Percentiles rank a stretch among this genome's conserved stretches.
These are phyloP conservation scores for Holtermannia corniformis DNA, from an alignment of 768 basidiomycete species.

Conservation along the genomic window DNA sequence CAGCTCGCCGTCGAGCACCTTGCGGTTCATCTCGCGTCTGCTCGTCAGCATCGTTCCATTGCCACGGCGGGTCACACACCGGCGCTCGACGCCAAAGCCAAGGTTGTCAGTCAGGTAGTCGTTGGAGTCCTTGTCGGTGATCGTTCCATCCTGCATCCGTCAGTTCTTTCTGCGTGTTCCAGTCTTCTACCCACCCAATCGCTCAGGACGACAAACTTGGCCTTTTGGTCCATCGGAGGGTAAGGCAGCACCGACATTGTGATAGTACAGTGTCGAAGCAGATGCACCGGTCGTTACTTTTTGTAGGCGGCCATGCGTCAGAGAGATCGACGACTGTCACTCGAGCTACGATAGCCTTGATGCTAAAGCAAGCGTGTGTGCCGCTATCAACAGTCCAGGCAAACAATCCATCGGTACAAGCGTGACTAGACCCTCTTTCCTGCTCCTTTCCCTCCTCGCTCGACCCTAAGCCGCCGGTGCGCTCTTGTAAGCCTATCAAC, in stretches of 20 bases:
- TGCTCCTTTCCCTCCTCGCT: neutral
- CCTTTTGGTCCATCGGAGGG: slow-evolving; percentile 67
- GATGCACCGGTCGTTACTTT: too few species aligned
- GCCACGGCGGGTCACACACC: slow-evolving; percentile 37
- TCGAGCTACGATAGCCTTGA: too few species aligned
- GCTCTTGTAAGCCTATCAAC: slow-evolving; percentile 24
- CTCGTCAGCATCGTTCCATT: neutral
- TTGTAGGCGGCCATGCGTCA: too few species aligned
- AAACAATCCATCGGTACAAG: too few species aligned
- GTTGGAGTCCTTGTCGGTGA: slow-evolving; percentile 85
- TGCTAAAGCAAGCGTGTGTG: too few species aligned
- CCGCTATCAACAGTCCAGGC: too few species aligned
- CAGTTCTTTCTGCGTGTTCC: slow-evolving; percentile 3
- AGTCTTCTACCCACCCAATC: slow-evolving; percentile 61
- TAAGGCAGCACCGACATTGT: slow-evolving; percentile 53
- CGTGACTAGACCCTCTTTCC: neutral
- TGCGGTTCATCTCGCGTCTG: slow-evolving; percentile 58
- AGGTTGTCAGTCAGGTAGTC: slow-evolving; percentile 87
- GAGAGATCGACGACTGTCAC: neutral
- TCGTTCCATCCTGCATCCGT: slow-evolving; percentile 52
- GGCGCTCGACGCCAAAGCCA: slow-evolving; percentile 67
- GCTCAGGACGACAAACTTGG: slow-evolving; percentile 74
- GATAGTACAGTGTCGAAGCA: neutral
- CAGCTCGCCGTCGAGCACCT: slow-evolving; percentile 56
- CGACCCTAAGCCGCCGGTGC: slow-evolving; percentile 11